Evolutionary conservation across 768 basidiomycete species (phyloP).

Genomic region (Lentinula aciculospora): DNA sequence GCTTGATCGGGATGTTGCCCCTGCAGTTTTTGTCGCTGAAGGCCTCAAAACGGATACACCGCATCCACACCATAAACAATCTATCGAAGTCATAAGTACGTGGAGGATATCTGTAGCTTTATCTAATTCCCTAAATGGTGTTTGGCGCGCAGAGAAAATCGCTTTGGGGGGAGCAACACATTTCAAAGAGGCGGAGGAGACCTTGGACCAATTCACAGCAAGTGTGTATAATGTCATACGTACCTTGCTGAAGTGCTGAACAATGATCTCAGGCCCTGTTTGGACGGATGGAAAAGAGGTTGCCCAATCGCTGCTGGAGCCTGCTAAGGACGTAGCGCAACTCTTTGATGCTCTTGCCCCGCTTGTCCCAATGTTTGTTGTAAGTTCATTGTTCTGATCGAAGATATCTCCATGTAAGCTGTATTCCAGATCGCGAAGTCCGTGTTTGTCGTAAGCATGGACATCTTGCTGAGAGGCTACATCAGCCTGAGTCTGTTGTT

Average conservation of each 20-base stretch:
- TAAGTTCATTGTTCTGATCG: neutral
- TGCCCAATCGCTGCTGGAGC: constrained; percentile 3
- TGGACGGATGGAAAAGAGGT: constrained; percentile 6
- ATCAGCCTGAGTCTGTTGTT: neutral
- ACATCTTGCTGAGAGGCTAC: neutral
- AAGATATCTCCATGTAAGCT: neutral
- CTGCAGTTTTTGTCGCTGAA: constrained; percentile 2
- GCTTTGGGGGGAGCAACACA: neutral
- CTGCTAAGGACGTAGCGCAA: constrained; percentile 6
- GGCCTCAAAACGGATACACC: neutral
- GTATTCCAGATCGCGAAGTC: constrained; percentile 1
- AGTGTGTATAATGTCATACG: neutral
- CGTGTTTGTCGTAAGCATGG: constrained; percentile 2
- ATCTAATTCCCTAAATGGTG: neutral
- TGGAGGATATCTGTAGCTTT: neutral
- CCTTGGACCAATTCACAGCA: neutral
- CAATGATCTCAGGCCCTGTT: neutral
- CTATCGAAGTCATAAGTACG: constrained; percentile 1
- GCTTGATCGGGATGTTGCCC: constrained; percentile 2
- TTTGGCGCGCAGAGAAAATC: constrained; percentile 1
- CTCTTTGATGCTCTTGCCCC: constrained; percentile 1
- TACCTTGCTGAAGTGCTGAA: neutral
- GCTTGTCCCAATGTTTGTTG: constrained; percentile 6
- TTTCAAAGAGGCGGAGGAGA: neutral
- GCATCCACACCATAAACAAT: neutral